These are phyloP conservation scores for Cystobasidiaceae sp. DNA, from an alignment of 1,284 basidiomycete genomes.

Conservation along the genomic window DNA sequence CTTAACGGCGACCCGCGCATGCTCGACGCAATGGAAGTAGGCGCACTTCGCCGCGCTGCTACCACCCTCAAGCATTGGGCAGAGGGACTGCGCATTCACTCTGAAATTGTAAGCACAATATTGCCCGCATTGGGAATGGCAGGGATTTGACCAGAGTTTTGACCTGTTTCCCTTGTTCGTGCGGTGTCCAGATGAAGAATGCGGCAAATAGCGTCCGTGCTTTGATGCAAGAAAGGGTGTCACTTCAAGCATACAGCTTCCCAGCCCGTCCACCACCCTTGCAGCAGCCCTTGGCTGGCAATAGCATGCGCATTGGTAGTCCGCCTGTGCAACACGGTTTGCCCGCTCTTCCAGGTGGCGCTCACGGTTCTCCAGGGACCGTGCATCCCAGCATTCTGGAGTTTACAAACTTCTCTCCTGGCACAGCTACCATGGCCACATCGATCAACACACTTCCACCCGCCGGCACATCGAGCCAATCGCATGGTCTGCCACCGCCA, in stretches of 20 bases:
- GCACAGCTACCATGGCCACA: neutral
- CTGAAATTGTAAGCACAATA: constrained; percentile 13
- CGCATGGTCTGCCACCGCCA: too few species aligned
- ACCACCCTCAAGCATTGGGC: constrained; percentile 17
- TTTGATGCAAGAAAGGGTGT: constrained; percentile 4
- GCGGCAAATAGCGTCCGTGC: neutral
- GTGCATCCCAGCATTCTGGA: neutral
- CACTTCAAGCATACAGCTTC: constrained; percentile 26
- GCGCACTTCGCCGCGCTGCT: constrained; percentile 5
- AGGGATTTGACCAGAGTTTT: neutral
- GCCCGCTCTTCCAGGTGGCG: too few species aligned
- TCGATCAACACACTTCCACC: neutral
- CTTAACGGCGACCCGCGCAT: constrained; percentile 10
- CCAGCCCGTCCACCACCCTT: constrained; percentile 7
- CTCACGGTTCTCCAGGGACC: too few species aligned
- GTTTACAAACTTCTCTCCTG: constrained; percentile 1
- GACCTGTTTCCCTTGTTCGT: neutral
- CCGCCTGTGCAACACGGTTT: too few species aligned
- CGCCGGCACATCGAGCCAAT: too few species aligned
- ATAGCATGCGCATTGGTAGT: too few species aligned
- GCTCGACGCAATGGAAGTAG: constrained; percentile 22
- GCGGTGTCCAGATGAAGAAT: neutral
- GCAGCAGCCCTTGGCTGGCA: too few species aligned
- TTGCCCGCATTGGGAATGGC: neutral
- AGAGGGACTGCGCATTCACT: constrained; percentile 11